Conservation (phyloP, 2,329 filamentous ascomycete species). For the Xylaria sp. region DNA sequence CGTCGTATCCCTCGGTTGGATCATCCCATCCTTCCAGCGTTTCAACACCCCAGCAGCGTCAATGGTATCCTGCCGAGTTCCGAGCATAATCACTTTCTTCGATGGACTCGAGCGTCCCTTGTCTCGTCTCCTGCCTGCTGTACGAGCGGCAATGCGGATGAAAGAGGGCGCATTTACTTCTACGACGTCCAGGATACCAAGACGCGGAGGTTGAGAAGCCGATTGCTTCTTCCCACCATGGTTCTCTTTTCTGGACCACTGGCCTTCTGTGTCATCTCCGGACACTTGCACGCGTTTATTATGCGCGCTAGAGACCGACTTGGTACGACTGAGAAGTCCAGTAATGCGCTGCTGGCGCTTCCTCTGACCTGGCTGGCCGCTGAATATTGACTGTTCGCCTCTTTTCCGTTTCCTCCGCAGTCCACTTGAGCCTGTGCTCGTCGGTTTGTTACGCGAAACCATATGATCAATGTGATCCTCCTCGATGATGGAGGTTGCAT, state of each 20-base stretch:
- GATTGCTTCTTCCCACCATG: conserved; percentile 22
- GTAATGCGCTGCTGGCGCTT: conserved; percentile 50
- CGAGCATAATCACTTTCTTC: conserved; percentile 69
- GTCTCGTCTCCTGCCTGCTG: conserved; percentile 59
- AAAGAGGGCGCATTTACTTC: conserved; percentile 66
- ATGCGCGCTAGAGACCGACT: conserved; percentile 32
- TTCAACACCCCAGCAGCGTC: conserved; percentile 65
- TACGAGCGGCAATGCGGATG: conserved; percentile 70
- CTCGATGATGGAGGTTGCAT: conserved; percentile 58
- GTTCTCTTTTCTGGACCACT: conserved; percentile 30
- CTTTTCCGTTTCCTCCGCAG: conserved; percentile 48
- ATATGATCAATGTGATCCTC: conserved; percentile 65
- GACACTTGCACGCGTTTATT: not conserved
- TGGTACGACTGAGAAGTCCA: conserved; percentile 42
- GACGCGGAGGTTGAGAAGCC: conserved; percentile 53
- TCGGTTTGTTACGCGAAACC: conserved; percentile 58
- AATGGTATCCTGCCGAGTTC: conserved; percentile 68
- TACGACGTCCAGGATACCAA: conserved; percentile 72
- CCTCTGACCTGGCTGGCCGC: conserved; percentile 42
- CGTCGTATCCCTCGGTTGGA: conserved; percentile 54
- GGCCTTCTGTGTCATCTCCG: conserved; percentile 9
- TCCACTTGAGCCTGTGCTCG: conserved; percentile 42
- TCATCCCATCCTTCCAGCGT: conserved; percentile 66
- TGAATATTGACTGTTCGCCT: conserved; percentile 49
- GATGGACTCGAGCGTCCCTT: conserved; percentile 66